Evolutionary conservation across 805 yeast species (phyloP), one percentile per base, ranked within the genome.

Genomic region (Saccharomycopsis guyanensis): DNA sequence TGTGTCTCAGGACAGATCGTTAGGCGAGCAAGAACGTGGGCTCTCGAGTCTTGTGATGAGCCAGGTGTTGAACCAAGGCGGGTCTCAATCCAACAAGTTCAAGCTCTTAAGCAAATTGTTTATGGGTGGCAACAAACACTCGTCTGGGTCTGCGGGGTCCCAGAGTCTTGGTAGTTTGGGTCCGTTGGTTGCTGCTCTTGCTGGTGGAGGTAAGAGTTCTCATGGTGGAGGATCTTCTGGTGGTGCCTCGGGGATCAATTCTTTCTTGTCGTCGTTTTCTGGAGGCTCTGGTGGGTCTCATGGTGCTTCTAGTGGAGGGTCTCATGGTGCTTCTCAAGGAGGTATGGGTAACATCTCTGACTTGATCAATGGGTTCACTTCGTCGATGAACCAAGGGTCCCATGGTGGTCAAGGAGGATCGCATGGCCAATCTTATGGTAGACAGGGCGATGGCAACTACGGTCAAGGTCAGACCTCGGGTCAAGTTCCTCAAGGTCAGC

Each of bases 21-120:
- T 47, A 24, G 53, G 53, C 6, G 46, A 47, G 12, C 40, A 46
- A 13, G 53, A 50, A 43, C 42, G 43, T 32, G 50, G 50, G 15
- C 22, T 50, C 4, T 32, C 40, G 13, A 22, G 22, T 22, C 29
- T 34, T 35, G 37, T 50, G 19, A 34, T 50, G 40, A 25, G 27
- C 36, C 48, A 38, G 24, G 35, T 50, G 12, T 13, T 39, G 18
- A 33, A 37, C 15, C 33, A 36, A 19, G 41, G 41, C 18, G 48
- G 48, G 7, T 46, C 50, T 4, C 42, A 40, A 2, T 39, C 45
- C 3, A 42, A 37, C 31, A 50, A 50, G 16, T 50, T 50, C 23
- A 18, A 38, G 2, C 29, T 46, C 36, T 38, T 50, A 4, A 15
- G 39, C 23, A 50, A 46, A 39, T 38, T 50, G 16, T 43, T 50